Conservation (phyloP, 441 rosid species). For the Gossypium schwendimanii region DNA sequence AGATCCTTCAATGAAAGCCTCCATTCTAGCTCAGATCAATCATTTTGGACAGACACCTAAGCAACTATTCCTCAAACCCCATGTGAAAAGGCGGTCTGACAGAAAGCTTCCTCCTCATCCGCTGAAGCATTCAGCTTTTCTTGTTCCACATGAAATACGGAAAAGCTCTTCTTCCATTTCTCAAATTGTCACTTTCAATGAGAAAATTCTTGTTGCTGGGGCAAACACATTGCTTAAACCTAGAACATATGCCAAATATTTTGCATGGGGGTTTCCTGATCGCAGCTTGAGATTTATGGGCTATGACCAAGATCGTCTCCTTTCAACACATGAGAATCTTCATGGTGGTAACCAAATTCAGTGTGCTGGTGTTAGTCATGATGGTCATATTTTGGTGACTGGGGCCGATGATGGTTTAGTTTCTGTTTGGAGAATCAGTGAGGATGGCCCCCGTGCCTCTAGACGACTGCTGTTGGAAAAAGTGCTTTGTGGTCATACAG, state of each 20-base stretch:
- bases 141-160: conserved; percentile 82
- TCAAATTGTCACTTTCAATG: conserved; percentile 74
- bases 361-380: conserved; percentile 85
- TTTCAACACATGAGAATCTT: conserved; percentile 96
- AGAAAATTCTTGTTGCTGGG: conserved; percentile 79
- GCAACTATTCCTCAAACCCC: conserved; percentile 70
- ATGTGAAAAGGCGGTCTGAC: conserved; percentile 61
- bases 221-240: conserved; percentile 80
- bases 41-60: conserved; percentile 89
- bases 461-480: conserved; percentile 64
- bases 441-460: conserved; percentile 52
- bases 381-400: conserved; percentile 83
- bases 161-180: conserved; percentile 63
- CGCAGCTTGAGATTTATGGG: conserved; percentile 93
- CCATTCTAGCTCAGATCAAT: conserved; percentile 78
- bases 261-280: conserved; percentile 98
- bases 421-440: conserved; percentile 85
- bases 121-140: conserved; percentile 72
- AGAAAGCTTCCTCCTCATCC: conserved; percentile 79
- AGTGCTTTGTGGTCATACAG: conserved; percentile 78
- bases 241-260: conserved; percentile 72
- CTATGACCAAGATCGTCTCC: conserved; percentile 93
- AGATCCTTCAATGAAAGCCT: conserved; percentile 84
- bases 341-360: conserved; percentile 93
- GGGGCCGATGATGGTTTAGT: conserved; percentile 95